Conservation (phyloP, 495 filamentous ascomycete species). For the Podospora pseudopauciseta region DNA sequence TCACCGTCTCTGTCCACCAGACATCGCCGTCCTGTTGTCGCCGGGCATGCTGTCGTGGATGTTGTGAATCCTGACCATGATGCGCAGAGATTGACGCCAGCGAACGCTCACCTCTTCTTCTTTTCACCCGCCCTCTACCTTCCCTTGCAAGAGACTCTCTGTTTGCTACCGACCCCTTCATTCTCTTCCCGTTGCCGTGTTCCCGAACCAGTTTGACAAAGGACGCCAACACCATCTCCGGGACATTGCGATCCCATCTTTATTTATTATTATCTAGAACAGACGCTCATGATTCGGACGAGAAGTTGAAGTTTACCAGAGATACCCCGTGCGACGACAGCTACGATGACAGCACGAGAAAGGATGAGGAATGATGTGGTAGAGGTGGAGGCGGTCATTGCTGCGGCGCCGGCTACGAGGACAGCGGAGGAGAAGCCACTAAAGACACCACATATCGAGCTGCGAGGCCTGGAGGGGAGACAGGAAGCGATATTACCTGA, state of each 20-base stretch:
- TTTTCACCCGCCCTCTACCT: not conserved
- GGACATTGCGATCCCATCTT: not conserved
- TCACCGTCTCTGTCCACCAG: not conserved
- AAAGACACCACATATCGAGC: not conserved
- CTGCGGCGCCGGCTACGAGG: not conserved
- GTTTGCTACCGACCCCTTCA: constrained; percentile 1
- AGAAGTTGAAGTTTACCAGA: not conserved
- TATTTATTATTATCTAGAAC: not conserved
- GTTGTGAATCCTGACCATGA: not conserved
- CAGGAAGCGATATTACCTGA: not conserved
- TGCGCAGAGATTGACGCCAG: not conserved
- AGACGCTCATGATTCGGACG: not conserved
- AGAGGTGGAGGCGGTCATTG: not conserved
- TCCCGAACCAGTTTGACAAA: not conserved
- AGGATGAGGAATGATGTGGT: constrained; percentile 7
- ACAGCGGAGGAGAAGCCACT: not conserved
- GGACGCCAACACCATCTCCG: not conserved
- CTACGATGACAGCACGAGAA: not conserved
- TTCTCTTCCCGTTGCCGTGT: not conserved
- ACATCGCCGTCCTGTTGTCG: not conserved
- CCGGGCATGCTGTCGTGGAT: not conserved
- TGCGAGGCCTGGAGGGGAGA: not conserved
- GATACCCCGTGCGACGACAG: constrained; percentile 3
- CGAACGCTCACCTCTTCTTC: not conserved
- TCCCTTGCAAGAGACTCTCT: not conserved